These are phyloP conservation scores for Dendrostoma leiphaemia DNA, from an alignment of 2,329 filamentous ascomycete genomes.

Conservation along the genomic window DNA sequence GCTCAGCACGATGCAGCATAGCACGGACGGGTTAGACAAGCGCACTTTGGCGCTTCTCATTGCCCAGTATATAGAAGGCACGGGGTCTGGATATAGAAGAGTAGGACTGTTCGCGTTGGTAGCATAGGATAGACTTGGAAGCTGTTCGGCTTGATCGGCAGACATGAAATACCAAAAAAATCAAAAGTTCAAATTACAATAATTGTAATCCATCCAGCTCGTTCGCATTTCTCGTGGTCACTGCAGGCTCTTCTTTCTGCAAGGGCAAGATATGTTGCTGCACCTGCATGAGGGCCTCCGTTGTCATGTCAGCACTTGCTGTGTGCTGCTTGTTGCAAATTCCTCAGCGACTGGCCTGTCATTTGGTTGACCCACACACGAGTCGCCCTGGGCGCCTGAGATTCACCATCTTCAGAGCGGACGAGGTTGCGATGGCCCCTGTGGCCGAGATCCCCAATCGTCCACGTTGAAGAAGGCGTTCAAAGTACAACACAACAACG, in stretches of 20 bases:
- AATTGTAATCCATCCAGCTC: background rate
- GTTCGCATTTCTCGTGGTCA: background rate
- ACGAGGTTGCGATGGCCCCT: no score
- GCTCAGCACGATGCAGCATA: background rate
- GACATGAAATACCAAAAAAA: background rate
- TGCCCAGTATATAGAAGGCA: background rate
- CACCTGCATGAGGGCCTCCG: no score
- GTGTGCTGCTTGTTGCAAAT: no score
- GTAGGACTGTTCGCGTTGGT: background rate
- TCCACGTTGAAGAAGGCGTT: no score
- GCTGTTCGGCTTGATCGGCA: background rate
- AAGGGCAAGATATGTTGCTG: background rate
- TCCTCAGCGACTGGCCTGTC: no score
- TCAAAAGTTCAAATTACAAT: background rate
- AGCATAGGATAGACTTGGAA: background rate
- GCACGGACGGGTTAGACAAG: background rate
- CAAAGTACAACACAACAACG: no score
- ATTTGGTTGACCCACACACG: no score
- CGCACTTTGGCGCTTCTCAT: background rate
- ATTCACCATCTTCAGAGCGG: no score
- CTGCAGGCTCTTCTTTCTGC: no score
- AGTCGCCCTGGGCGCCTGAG: no score
- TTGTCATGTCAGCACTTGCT: no score
- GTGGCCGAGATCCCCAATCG: no score
- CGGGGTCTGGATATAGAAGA: background rate